A percentile compares a stretch with the other conserved stretches of the same genome.
These are phyloP conservation scores for Singerocomus inundabilis DNA, from an alignment of 1,284 basidiomycete genomes.

Conservation along the genomic window DNA sequence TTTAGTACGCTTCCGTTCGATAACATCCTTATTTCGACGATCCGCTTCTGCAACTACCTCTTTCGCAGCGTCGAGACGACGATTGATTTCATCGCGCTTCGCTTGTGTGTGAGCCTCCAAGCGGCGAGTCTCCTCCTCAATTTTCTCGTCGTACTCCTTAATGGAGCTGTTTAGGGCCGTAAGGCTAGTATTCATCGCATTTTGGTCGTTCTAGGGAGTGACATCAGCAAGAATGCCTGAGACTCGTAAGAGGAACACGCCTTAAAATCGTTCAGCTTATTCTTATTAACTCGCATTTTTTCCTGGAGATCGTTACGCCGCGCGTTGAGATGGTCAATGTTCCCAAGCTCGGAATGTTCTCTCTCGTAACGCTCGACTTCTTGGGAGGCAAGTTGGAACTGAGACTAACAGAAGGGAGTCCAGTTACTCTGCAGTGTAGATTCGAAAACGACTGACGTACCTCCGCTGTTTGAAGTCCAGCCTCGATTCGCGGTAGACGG, in stretches of 20 bases:
- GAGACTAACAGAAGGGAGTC: conserved; percentile 29
- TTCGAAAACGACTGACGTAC: conserved; percentile 34
- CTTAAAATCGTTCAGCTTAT: conserved; percentile 43
- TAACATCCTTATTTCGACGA: conserved; percentile 34
- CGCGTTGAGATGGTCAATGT: conserved; percentile 50
- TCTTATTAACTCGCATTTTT: conserved; percentile 47
- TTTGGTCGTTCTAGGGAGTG: conserved; percentile 45
- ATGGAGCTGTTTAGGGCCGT: conserved; percentile 45
- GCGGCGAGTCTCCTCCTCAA: conserved; percentile 55
- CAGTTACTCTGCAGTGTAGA: not conserved
- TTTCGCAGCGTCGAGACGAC: conserved; percentile 47
- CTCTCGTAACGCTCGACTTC: conserved; percentile 49
- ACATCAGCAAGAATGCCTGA: not conserved
- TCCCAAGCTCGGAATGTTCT: conserved; percentile 48
- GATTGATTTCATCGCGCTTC: conserved; percentile 56
- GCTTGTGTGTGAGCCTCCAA: conserved; percentile 57
- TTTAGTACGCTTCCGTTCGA: conserved; percentile 33
- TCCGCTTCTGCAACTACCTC: conserved; percentile 38
- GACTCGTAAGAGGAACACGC: conserved; percentile 35
- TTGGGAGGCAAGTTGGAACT: conserved; percentile 44
- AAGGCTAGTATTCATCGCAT: conserved; percentile 46
- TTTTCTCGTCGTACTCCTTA: conserved; percentile 47
- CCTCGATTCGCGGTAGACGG: conserved; percentile 52
- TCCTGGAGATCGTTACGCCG: conserved; percentile 44
- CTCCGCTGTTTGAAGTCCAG: conserved; percentile 44